phyloP scores from a whole-genome alignment of 768 basidiomycete species.

The Podaxis sp. region DNA sequence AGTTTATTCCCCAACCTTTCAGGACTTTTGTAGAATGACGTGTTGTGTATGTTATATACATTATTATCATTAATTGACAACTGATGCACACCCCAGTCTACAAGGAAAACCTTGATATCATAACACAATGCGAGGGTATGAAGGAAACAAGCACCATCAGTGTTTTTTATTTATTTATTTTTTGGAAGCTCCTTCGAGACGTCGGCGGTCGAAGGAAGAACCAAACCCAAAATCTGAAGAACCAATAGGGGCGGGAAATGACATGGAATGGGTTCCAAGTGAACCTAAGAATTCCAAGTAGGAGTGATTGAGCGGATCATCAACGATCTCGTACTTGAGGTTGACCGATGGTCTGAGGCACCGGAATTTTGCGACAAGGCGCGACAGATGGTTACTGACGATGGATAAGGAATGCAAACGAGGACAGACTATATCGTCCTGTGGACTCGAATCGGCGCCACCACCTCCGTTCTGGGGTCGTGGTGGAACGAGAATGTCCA shows the following conservation, averaged over 20 bases:
- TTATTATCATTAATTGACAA: too few species aligned
- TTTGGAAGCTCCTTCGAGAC: not conserved
- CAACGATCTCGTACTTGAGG: not conserved
- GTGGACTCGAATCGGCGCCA: not conserved
- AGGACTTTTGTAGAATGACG: too few species aligned
- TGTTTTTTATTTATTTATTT: not conserved
- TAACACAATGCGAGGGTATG: not conserved
- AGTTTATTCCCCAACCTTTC: too few species aligned
- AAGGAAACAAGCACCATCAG: not conserved
- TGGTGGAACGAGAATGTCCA: not conserved
- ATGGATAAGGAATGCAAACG: not conserved
- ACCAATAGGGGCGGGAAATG: not conserved
- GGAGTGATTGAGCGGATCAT: not conserved
- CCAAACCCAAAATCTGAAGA: not conserved
- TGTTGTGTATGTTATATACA: too few species aligned
- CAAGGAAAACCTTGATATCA: too few species aligned
- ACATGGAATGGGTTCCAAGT: not conserved
- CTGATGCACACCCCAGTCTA: too few species aligned
- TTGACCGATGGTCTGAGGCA: not conserved
- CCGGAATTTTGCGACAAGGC: not conserved
- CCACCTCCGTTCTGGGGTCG: not conserved
- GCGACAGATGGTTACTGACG: not conserved
- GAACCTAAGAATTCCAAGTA: not conserved
- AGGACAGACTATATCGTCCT: not conserved
- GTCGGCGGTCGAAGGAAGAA: not conserved